These are phyloP conservation scores for Fusarium sp. DNA, from an alignment of 2,329 filamentous ascomycete genomes.

Conservation along the genomic window DNA sequence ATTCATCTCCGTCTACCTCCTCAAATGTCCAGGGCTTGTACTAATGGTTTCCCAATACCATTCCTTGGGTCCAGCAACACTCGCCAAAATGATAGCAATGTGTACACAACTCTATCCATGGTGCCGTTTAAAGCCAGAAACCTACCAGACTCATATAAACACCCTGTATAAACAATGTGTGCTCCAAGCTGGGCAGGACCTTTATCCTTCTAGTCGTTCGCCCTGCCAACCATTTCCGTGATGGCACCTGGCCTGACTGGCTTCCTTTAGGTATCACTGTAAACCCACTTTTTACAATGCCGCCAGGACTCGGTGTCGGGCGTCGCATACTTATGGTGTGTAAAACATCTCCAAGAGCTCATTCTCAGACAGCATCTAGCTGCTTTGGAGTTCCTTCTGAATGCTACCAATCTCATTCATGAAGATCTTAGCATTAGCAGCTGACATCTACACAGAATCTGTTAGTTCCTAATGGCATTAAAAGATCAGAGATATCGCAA, in stretches of 20 bases:
- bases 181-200: conserved; percentile 37
- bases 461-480: conserved; percentile 17
- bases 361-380: conserved; percentile 46
- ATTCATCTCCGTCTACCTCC: conserved; percentile 29
- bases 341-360: conserved; percentile 20
- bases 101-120: conserved; percentile 47
- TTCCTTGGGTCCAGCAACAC: conserved; percentile 22
- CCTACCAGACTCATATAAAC: conserved; percentile 17
- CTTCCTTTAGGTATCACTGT: conserved; percentile 22
- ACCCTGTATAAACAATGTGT: conserved; percentile 38
- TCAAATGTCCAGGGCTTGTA: conserved; percentile 17
- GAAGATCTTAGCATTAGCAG: conserved; percentile 68
- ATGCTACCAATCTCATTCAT: conserved; percentile 65
- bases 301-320: conserved; percentile 19
- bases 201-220: conserved; percentile 36
- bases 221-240: conserved; percentile 19
- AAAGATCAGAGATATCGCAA: conserved; percentile 9
- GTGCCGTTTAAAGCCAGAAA: conserved; percentile 29
- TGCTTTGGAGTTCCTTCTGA: conserved; percentile 65
- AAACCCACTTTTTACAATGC: conserved; percentile 25
- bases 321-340: conserved; percentile 29
- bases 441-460: conserved; percentile 63
- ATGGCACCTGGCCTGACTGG: conserved; percentile 26
- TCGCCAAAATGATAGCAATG: conserved; percentile 34
- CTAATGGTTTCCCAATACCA: conserved; percentile 24